phyloP scores from a whole-genome alignment of 2,329 filamentous ascomycete genomes.

The Metarhizium guizhouense region DNA sequence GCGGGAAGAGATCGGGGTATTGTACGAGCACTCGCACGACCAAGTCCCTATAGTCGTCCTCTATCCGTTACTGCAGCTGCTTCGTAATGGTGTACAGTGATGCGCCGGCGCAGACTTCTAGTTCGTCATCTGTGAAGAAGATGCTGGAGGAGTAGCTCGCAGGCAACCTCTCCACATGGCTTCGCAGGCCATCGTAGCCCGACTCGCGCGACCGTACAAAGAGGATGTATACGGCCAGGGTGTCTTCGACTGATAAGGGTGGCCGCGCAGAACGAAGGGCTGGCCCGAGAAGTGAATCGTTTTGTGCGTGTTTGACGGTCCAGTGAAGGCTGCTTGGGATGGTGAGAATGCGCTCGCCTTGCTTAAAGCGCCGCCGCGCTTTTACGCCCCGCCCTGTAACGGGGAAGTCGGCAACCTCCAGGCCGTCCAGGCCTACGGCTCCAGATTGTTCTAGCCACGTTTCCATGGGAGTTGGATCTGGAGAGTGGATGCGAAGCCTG shows the following conservation, averaged over 20 bases:
- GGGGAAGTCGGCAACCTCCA: constrained; percentile 23
- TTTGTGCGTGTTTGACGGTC: constrained; percentile 22
- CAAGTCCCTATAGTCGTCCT: constrained; percentile 21
- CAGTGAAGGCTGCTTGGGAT: constrained; percentile 21
- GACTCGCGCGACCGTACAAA: constrained; percentile 23
- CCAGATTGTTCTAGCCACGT: constrained; percentile 22
- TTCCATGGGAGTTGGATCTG: constrained; percentile 17
- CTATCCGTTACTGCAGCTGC: constrained; percentile 18
- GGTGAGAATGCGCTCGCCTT: constrained; percentile 24
- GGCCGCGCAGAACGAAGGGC: constrained; percentile 20
- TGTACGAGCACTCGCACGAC: constrained; percentile 17
- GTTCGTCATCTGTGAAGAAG: constrained; percentile 23
- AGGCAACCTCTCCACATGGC: constrained; percentile 21
- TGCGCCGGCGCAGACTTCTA: constrained; percentile 22
- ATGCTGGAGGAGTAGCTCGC: constrained; percentile 24
- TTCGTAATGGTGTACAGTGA: constrained; percentile 24
- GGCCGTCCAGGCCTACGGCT: constrained; percentile 19
- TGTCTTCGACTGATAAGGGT: constrained; percentile 23
- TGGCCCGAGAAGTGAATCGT: constrained; percentile 21
- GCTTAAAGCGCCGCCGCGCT: constrained; percentile 19
- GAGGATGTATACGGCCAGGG: constrained; percentile 23
- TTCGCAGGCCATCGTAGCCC: constrained; percentile 19
- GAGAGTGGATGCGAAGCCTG: too few species aligned
- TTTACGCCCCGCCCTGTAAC: constrained; percentile 22
- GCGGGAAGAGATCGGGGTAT: constrained; percentile 23